These are phyloP conservation scores for Xylariaceae sp. DNA, from an alignment of 2,329 filamentous ascomycete genomes.

Conservation along the genomic window DNA sequence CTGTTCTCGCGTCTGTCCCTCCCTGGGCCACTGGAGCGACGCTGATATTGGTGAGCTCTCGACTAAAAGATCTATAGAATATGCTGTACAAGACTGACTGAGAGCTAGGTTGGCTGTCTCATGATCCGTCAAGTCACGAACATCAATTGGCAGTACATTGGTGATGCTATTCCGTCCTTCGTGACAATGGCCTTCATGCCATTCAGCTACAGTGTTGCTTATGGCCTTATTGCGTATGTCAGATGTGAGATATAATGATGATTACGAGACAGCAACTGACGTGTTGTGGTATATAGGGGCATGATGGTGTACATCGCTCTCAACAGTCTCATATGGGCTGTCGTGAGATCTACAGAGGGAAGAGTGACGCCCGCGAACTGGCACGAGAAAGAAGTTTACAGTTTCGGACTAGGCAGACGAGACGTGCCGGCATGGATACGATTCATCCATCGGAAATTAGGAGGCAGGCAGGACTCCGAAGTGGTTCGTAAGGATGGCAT, in stretches of 20 bases:
- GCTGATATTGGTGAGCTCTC: slow-evolving; percentile 55
- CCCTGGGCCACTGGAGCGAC: slow-evolving; percentile 76
- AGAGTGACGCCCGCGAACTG: slow-evolving; percentile 50
- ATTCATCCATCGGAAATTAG: slow-evolving; percentile 30
- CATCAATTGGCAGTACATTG: slow-evolving; percentile 74
- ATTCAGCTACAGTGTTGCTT: slow-evolving; percentile 74
- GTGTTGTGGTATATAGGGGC: slow-evolving; percentile 36
- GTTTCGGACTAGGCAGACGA: slow-evolving; percentile 48
- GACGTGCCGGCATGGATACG: slow-evolving; percentile 57
- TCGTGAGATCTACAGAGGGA: slow-evolving; percentile 44
- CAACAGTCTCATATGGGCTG: slow-evolving; percentile 49
- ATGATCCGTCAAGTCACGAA: slow-evolving; percentile 73
- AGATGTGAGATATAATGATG: slow-evolving; percentile 3
- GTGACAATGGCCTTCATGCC: slow-evolving; percentile 72
- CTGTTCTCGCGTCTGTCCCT: slow-evolving; percentile 72
- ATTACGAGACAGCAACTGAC: slow-evolving; percentile 7
- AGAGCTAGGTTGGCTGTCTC: slow-evolving; percentile 61
- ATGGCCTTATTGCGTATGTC: slow-evolving; percentile 67
- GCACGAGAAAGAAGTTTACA: slow-evolving; percentile 53
- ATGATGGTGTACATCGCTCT: slow-evolving; percentile 52
- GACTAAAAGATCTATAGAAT: background rate
- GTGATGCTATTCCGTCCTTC: slow-evolving; percentile 72
- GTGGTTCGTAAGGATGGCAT: slow-evolving; percentile 26
- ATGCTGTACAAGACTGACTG: background rate
- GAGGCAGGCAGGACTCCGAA: slow-evolving; percentile 13